Conservation (phyloP, 2,329 filamentous ascomycete species). For the Grosmannia clavigera region DNA sequence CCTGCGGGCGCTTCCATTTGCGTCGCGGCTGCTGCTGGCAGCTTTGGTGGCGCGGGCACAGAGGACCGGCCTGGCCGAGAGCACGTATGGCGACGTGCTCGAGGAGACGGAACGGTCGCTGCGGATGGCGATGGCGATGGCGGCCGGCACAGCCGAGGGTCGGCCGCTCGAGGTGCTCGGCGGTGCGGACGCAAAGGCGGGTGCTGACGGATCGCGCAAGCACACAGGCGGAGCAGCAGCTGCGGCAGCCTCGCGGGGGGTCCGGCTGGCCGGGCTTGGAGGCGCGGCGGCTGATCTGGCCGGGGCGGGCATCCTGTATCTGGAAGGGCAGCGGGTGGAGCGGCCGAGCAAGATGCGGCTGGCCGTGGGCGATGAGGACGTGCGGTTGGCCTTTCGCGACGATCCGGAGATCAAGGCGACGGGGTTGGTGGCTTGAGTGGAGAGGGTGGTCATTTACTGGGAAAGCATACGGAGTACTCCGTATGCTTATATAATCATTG, state of each 20-base stretch:
- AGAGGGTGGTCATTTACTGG: too few species aligned
- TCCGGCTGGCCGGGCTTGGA: slow-evolving; percentile 20
- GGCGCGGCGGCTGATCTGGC: slow-evolving; percentile 70
- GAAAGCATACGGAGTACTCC: too few species aligned
- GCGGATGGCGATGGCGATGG: slow-evolving; percentile 39
- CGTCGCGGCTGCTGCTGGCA: slow-evolving; percentile 74
- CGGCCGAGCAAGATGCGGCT: slow-evolving; percentile 78
- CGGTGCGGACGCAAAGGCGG: background rate
- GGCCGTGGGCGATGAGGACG: slow-evolving; percentile 80
- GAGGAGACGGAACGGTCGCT: slow-evolving; percentile 70
- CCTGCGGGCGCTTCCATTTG: slow-evolving; percentile 67
- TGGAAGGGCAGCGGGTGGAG: slow-evolving; percentile 72
- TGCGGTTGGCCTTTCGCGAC: slow-evolving; percentile 75
- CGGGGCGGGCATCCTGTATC: slow-evolving; percentile 74
- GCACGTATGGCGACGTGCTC: slow-evolving; percentile 75
- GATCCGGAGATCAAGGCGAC: slow-evolving; percentile 77
- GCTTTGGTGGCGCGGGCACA: slow-evolving; percentile 69
- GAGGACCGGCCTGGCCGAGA: slow-evolving; percentile 75
- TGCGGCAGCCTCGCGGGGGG: slow-evolving; percentile 12
- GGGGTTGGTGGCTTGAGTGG: slow-evolving; percentile 38
- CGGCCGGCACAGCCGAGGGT: slow-evolving; percentile 19
- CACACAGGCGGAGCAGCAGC: slow-evolving; percentile 7
- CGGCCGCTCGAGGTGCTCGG: slow-evolving; percentile 39
- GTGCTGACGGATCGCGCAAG: slow-evolving; percentile 5
- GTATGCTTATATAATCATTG: background rate